Evolutionary conservation across 2,329 filamentous ascomycete species (phyloP).

Genomic region (Conoideocrella luteorostrata): DNA sequence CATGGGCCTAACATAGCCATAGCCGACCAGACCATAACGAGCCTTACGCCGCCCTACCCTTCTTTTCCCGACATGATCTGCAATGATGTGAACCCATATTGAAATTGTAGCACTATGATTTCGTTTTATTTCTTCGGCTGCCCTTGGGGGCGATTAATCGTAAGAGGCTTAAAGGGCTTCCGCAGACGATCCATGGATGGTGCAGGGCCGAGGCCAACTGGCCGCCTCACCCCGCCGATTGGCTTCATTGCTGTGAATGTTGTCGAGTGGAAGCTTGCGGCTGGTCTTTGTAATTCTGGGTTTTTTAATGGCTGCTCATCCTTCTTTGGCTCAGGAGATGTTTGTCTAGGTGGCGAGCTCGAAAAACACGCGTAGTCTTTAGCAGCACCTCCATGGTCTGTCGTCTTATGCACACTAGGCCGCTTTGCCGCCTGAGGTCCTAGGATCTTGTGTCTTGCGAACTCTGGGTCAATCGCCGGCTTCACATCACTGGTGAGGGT

Average conservation of each 20-base stretch:
- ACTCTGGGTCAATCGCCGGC: slow-evolving; percentile 21
- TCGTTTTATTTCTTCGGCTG: slow-evolving; percentile 13
- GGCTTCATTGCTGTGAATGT: slow-evolving; percentile 37
- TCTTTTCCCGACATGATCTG: too few relatives aligned
- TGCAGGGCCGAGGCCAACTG: slow-evolving; percentile 37
- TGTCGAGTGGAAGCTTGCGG: slow-evolving; percentile 44
- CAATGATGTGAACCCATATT: too few relatives aligned
- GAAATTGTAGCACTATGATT: too few relatives aligned
- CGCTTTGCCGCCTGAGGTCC: slow-evolving; percentile 23
- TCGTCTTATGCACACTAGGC: too few relatives aligned
- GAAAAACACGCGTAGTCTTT: slow-evolving; percentile 53
- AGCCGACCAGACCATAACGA: not conserved
- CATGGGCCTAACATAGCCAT: not conserved
- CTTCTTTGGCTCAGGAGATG: slow-evolving; percentile 15
- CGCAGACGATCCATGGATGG: slow-evolving; percentile 43
- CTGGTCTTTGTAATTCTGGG: slow-evolving; percentile 24
- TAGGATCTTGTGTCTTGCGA: slow-evolving; percentile 37
- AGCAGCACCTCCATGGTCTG: too few relatives aligned
- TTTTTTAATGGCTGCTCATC: slow-evolving; percentile 18
- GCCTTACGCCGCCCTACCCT: not conserved
- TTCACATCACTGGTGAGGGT: slow-evolving; percentile 8
- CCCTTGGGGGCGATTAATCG: slow-evolving; percentile 37
- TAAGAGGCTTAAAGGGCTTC: slow-evolving; percentile 52
- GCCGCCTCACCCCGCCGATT: slow-evolving; percentile 35
- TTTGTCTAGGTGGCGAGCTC: slow-evolving; percentile 43